Evolutionary conservation across 2,329 filamentous ascomycete genomes (phyloP).

Genomic region (Apiospora aurea): DNA sequence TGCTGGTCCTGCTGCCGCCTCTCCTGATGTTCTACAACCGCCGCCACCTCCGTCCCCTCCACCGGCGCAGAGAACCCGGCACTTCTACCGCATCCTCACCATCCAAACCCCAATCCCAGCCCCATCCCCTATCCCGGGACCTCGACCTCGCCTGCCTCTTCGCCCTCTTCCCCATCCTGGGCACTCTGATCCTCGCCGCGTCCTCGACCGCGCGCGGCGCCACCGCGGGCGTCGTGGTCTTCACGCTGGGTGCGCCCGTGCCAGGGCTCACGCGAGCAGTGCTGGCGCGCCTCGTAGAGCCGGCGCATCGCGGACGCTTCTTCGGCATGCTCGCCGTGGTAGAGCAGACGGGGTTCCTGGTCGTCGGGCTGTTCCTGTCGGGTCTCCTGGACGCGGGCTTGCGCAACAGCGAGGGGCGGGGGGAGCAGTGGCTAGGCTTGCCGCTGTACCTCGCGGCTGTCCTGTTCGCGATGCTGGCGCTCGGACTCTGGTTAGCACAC

Average conservation of each 20-base stretch:
- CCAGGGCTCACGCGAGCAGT: constrained; percentile 17
- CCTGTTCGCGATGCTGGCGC: constrained; percentile 15
- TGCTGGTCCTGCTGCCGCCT: constrained; percentile 23
- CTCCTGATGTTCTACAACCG: constrained; percentile 1
- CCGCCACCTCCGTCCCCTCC: neutral
- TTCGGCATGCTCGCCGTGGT: constrained; percentile 25
- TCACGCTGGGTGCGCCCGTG: constrained; percentile 18
- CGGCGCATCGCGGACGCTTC: constrained; percentile 7
- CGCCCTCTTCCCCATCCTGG: neutral
- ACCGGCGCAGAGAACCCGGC: neutral
- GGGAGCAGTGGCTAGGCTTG: neutral
- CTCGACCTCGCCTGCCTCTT: constrained; percentile 2
- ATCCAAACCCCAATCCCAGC: neutral
- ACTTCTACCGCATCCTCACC: neutral
- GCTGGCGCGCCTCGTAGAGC: constrained; percentile 20
- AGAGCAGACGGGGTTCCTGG: constrained; percentile 25
- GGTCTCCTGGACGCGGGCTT: constrained; percentile 17
- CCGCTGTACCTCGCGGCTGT: constrained; percentile 22
- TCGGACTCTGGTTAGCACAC: constrained; percentile 13
- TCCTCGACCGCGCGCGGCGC: neutral
- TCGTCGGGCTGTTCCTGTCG: constrained; percentile 7
- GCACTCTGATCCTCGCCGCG: neutral
- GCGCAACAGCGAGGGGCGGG: neutral
- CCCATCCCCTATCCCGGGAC: neutral
- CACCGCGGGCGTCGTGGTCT: constrained; percentile 9